Evolutionary conservation across 2,329 filamentous ascomycete species (phyloP), one percentile per base, ranked within the genome.

Genomic region (Venturia effusa): DNA sequence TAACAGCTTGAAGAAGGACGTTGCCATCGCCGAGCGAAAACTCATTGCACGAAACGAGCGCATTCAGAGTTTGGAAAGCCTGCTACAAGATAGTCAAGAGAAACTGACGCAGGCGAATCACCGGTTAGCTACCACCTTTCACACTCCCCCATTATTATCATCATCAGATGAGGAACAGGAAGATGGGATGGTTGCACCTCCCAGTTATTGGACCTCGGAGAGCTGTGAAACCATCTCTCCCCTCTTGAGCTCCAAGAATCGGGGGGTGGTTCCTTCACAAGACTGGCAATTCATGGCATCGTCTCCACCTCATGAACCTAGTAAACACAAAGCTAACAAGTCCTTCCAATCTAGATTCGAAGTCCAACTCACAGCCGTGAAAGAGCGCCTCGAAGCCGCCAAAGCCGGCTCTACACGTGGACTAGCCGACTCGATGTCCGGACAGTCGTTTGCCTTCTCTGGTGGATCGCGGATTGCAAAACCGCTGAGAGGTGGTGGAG

Each of bases 101-200:
- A 99, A 99, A 80, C 84, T 99, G 74, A 96, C 93, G 39, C 89
- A 93, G 66, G 92, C 94, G 48, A 99, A 97, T 76, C 93, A 97
- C 79, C 89, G 95, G 94, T 97, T 87, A 71, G 87, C 83, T 64
- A 40, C 61, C 66, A 62, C 41, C 64, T 64, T 66, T 34, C 40
- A 43, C 54, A 55, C 65, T 62, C 39, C 64, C 60, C 54, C 61
- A 7, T 63, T 39, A 7, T 63, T 39, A n/a, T 24, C 48, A 11
- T 54, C 30, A 19, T 55, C 19, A 24, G 24, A 41, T 22, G 55
- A 59, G 30, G 32, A 59, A 60, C 15, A 60, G 43, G 59, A 32
- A 57, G 27, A 57, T 34, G 3, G 15, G 13, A 17, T 32, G 7
- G 30, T 57, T 34, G 27, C 15, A 1, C 51, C 30, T 48, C 22